phyloP scores from a whole-genome alignment of 1,284 basidiomycete species.

The Phlebopus sp. region DNA sequence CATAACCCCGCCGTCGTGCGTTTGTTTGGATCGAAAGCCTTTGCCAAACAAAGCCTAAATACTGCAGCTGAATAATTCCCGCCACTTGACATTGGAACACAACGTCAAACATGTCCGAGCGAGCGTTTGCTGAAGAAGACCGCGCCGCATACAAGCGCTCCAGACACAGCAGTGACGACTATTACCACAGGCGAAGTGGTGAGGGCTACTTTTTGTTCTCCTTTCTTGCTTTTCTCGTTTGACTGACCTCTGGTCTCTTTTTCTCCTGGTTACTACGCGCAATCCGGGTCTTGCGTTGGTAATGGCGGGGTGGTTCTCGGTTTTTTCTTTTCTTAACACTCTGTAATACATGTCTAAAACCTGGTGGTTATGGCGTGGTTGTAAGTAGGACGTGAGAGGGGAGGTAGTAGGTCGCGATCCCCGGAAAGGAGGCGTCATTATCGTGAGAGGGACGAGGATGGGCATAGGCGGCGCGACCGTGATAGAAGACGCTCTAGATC shows the following conservation, averaged over 20 bases:
- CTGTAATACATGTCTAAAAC: conserved; percentile 2
- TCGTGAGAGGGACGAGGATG: conserved; percentile 11
- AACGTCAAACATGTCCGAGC: conserved; percentile 13
- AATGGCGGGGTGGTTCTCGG: conserved; percentile 16
- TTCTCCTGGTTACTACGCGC: conserved; percentile 25
- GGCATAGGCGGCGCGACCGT: conserved; percentile 7
- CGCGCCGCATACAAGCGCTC: background rate
- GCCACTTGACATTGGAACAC: too few relatives aligned
- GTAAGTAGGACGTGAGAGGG: conserved; percentile 17
- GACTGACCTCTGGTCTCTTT: conserved; percentile 20
- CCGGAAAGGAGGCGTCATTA: too few relatives aligned
- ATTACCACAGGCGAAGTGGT: conserved; percentile 21
- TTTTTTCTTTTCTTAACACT: conserved; percentile 1
- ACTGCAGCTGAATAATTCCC: too few relatives aligned
- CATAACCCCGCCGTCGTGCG: too few relatives aligned
- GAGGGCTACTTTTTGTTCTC: conserved; percentile 15
- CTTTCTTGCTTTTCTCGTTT: too few relatives aligned
- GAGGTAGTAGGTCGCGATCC: too few relatives aligned
- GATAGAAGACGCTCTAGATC: conserved; percentile 23
- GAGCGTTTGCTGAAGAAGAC: conserved; percentile 2
- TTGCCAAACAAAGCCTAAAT: too few relatives aligned
- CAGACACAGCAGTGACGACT: conserved; percentile 5
- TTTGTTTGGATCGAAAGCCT: too few relatives aligned
- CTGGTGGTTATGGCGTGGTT: background rate
- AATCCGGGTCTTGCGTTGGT: conserved; percentile 6